Percentiles rank a stretch among this genome's conserved stretches.
Conservation (phyloP, 2,329 filamentous ascomycete genomes). For the Parasarocladium wereldwijsianum region DNA sequence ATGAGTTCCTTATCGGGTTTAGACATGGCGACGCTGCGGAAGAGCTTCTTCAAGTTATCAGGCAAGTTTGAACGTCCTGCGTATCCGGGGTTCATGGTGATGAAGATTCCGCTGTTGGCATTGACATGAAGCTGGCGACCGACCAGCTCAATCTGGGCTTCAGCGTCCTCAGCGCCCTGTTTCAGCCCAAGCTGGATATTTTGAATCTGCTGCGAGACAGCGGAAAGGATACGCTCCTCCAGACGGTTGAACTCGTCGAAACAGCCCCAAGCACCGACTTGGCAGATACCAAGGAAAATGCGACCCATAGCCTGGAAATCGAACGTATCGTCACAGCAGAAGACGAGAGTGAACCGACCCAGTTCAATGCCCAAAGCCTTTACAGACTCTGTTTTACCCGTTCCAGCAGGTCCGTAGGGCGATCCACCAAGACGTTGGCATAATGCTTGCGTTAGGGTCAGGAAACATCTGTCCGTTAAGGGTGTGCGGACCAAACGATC, state of each 20-base stretch:
- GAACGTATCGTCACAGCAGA: constrained; percentile 99
- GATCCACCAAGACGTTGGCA: constrained; percentile 93
- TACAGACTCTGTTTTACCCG: constrained; percentile 97
- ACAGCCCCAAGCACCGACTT: constrained; percentile 98
- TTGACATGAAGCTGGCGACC: constrained; percentile 84
- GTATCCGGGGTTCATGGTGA: constrained; percentile 99
- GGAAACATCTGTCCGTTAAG: constrained; percentile 93
- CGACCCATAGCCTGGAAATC: constrained; percentile 99
- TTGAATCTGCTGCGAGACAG: constrained; percentile 97
- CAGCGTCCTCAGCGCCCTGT: constrained; percentile 66
- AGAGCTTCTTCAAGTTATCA: constrained; percentile 98
- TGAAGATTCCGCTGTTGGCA: constrained; percentile 92
- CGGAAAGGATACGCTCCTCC: constrained; percentile 92
- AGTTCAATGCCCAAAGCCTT: constrained; percentile 95
- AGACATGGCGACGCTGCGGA: constrained; percentile 98
- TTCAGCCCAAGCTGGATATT: constrained; percentile 96
- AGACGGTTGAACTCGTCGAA: constrained; percentile 99
- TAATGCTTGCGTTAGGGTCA: constrained; percentile 89
- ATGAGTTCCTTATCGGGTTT: constrained; percentile 99
- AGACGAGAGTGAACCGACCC: constrained; percentile 93
- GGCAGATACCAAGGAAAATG: constrained; percentile 97
- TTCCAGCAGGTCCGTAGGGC: constrained; percentile 92
- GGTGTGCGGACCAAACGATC: constrained; percentile 94
- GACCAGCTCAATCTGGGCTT: constrained; percentile 84
- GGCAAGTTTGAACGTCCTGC: constrained; percentile 94